Conservation (phyloP, 306 rosid species). For the Castanospermum australe region DNA sequence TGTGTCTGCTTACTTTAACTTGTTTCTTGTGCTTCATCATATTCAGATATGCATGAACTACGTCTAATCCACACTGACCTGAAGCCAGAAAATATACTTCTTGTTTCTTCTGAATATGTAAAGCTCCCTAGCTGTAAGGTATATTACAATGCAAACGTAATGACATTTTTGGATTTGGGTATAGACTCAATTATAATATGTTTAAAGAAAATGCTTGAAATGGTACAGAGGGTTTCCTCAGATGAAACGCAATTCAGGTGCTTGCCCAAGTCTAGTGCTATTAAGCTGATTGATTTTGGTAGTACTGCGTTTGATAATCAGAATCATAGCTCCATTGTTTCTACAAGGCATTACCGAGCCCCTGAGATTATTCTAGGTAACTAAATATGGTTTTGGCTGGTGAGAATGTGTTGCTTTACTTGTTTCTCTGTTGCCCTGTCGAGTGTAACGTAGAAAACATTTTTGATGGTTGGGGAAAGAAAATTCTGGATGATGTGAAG, state of each 20-base stretch:
- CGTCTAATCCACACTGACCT: constrained; percentile 88
- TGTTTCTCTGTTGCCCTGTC: constrained; percentile 26
- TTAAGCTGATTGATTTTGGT: constrained; percentile 99
- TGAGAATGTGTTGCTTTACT: constrained; percentile 32
- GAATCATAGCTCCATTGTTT: constrained; percentile 92
- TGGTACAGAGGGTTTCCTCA: constrained; percentile 86
- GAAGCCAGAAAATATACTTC: constrained; percentile 99
- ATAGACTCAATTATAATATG: constrained; percentile 36
- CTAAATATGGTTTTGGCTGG: constrained; percentile 48
- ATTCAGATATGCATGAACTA: constrained; percentile 92
- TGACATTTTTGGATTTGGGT: constrained; percentile 33
- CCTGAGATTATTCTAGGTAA: constrained; percentile 98
- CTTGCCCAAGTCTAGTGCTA: constrained; percentile 99
- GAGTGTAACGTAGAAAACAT: neutral
- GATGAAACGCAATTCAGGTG: constrained; percentile 79
- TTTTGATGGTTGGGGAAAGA: constrained; percentile 1
- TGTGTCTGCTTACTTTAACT: constrained; percentile 34
- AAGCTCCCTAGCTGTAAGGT: constrained; percentile 90
- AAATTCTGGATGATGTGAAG: neutral
- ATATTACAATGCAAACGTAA: constrained; percentile 37
- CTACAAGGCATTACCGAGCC: constrained; percentile 98
- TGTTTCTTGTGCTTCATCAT: constrained; percentile 43
- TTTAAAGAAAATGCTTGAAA: constrained; percentile 48
- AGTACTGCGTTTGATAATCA: constrained; percentile 90
- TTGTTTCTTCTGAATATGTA: constrained; percentile 87